A percentile compares a stretch with the other conserved stretches of the same genome.
Evolutionary conservation across 1,284 basidiomycete genomes (phyloP).

Genomic region (Mycena sp.): DNA sequence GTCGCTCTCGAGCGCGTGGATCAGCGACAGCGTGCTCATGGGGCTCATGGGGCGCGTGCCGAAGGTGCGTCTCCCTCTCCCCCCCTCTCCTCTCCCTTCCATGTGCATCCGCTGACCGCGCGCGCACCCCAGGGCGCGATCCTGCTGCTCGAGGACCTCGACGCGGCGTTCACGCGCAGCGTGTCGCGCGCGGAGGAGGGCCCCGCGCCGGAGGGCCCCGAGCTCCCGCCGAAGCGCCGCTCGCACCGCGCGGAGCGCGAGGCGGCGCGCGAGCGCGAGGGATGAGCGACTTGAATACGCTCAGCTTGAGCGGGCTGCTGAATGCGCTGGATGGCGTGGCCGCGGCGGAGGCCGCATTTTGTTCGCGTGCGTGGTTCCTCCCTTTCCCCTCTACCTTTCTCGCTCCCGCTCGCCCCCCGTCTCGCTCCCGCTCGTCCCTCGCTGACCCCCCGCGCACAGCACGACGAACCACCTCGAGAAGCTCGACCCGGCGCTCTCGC

Average conservation of each 20-base stretch:
- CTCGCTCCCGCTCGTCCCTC: no score
- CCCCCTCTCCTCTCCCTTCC: no score
- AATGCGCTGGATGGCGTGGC: slow-evolving; percentile 91
- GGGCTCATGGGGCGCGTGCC: slow-evolving; percentile 86
- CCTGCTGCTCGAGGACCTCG: slow-evolving; percentile 84
- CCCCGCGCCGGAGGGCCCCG: slow-evolving; percentile 40
- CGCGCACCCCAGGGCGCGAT: slow-evolving; percentile 64
- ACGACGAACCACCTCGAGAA: slow-evolving; percentile 88
- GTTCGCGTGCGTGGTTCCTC: slow-evolving; percentile 71
- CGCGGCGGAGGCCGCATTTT: slow-evolving; percentile 81
- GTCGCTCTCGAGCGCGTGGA: slow-evolving; percentile 56
- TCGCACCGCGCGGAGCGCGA: slow-evolving; percentile 9
- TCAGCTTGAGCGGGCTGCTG: slow-evolving; percentile 82
- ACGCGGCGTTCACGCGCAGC: slow-evolving; percentile 83
- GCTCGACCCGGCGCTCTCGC: slow-evolving; percentile 83
- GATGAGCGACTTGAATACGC: slow-evolving; percentile 79
- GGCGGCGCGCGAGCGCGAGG: slow-evolving; percentile 62
- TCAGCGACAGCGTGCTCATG: slow-evolving; percentile 74
- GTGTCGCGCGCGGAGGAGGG: slow-evolving; percentile 62
- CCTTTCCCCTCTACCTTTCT: neutral
- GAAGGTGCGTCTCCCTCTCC: slow-evolving; percentile 23
- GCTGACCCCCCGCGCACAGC: slow-evolving; percentile 50
- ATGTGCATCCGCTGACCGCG: neutral
- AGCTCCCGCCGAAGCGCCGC: slow-evolving; percentile 24
- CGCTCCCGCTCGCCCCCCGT: no score